phyloP scores from a whole-genome alignment of 371 early-diverging fungal genomes.

The Haplosporangium sp. region DNA sequence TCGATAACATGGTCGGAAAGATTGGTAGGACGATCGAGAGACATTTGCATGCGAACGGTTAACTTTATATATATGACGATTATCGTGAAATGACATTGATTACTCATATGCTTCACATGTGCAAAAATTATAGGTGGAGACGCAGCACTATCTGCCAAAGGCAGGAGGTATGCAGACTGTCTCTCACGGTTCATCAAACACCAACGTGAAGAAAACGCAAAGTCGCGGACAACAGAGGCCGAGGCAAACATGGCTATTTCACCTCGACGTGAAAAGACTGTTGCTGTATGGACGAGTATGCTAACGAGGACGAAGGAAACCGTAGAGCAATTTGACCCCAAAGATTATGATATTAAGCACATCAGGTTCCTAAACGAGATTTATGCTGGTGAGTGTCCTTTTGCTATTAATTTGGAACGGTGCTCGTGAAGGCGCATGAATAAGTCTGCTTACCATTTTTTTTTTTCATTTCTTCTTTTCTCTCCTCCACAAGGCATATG shows the following conservation, averaged over 20 bases:
- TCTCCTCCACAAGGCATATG: constrained; percentile 61
- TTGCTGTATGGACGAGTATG: constrained; percentile 83
- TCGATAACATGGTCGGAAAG: constrained; percentile 64
- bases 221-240: constrained; percentile 29
- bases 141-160: constrained; percentile 71
- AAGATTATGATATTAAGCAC: constrained; percentile 73
- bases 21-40: constrained; percentile 57
- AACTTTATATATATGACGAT: too few relatives aligned
- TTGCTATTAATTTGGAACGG: background rate
- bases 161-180: constrained; percentile 72
- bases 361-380: constrained; percentile 86
- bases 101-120: too few relatives aligned
- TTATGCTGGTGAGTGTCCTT: constrained; percentile 61
- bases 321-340: constrained; percentile 75
- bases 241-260: constrained; percentile 55
- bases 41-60: background rate
- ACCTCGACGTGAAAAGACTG: constrained; percentile 48
- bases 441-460: too few relatives aligned
- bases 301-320: constrained; percentile 78
- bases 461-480: background rate
- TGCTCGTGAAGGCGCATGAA: too few relatives aligned
- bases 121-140: constrained; percentile 74
- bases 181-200: constrained; percentile 72
- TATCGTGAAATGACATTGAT: too few relatives aligned
- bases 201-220: constrained; percentile 23